Evolutionary conservation across 352 stramenopile species (phyloP).

Genomic region (Globisporangium canariense): DNA sequence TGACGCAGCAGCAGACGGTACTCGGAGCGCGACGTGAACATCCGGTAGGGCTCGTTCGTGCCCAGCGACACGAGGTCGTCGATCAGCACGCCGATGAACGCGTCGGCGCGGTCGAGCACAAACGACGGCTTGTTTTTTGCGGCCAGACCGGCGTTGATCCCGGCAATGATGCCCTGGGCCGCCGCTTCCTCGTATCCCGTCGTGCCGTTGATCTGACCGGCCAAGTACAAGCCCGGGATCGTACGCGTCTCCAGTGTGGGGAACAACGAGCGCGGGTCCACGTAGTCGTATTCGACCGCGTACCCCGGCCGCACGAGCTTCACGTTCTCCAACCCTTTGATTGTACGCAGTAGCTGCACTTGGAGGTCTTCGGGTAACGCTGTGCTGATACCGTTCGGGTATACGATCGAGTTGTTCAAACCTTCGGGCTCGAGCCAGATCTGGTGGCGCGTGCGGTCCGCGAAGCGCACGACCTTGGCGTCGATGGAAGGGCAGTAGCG

Average conservation of each 20-base stretch:
- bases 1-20: constrained; percentile 81
- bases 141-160: constrained; percentile 92
- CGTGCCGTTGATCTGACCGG: constrained; percentile 98
- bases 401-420: constrained; percentile 95
- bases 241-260: constrained; percentile 95
- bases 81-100: constrained; percentile 98
- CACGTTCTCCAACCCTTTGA: constrained; percentile 94
- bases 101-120: constrained; percentile 91
- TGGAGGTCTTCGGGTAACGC: constrained; percentile 94
- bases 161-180: constrained; percentile 96
- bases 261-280: constrained; percentile 93
- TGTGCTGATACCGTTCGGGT: constrained; percentile 96
- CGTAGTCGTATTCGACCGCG: constrained; percentile 99
- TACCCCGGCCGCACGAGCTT: constrained; percentile 96
- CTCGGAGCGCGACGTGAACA: constrained; percentile 98
- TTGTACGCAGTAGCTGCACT: constrained; percentile 91
- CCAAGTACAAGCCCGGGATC: constrained; percentile 91
- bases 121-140: constrained; percentile 72
- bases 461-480: constrained; percentile 91
- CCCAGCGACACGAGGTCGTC: constrained; percentile 97
- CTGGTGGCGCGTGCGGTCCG: constrained; percentile 70
- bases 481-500: constrained; percentile 98
- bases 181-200: constrained; percentile 99
- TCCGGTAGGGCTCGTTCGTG: constrained; percentile 97
- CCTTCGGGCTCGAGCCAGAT: constrained; percentile 99